A percentile compares a stretch with the other conserved stretches of the same genome.
Evolutionary conservation across 805 yeast species (phyloP).

Genomic region (Cyberlindnera amylophila): DNA sequence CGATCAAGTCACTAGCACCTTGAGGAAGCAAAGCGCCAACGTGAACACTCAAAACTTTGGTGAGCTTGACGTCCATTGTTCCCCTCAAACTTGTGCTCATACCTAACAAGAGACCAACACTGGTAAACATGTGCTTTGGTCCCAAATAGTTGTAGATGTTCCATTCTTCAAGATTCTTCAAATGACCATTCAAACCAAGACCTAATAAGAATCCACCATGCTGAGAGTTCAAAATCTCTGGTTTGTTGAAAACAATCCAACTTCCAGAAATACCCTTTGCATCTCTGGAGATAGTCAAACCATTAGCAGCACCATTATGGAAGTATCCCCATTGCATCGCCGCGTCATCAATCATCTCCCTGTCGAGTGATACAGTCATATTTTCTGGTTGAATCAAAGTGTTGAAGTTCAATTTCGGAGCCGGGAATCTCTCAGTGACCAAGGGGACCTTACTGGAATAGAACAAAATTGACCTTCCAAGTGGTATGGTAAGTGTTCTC

Average conservation of each 20-base stretch:
- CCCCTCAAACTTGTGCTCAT: conserved; percentile 88
- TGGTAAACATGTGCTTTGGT: conserved; percentile 79
- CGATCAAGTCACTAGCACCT: conserved; percentile 88
- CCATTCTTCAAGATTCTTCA: conserved; percentile 87
- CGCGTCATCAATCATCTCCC: conserved; percentile 45
- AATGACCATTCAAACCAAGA: conserved; percentile 86
- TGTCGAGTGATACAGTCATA: conserved; percentile 59
- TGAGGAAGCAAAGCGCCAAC: conserved; percentile 86
- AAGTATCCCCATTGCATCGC: conserved; percentile 78
- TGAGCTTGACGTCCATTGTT: conserved; percentile 77
- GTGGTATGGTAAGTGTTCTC: conserved; percentile 70
- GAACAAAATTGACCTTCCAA: conserved; percentile 75
- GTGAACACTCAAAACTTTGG: conserved; percentile 90
- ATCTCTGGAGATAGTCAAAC: conserved; percentile 66
- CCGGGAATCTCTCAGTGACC: conserved; percentile 78
- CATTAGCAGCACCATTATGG: conserved; percentile 89
- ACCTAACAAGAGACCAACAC: conserved; percentile 85
- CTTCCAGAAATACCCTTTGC: conserved; percentile 76
- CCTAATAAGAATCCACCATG: conserved; percentile 96
- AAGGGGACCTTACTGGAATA: conserved; percentile 69
- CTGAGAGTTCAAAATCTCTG: conserved; percentile 56
- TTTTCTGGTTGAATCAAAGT: conserved; percentile 62
- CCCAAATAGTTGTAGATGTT: conserved; percentile 90
- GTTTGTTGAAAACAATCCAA: conserved; percentile 88
- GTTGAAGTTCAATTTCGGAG: conserved; percentile 70